Evolutionary conservation across 306 rosid genomes (phyloP).

Genomic region (Spatholobus suberectus): DNA sequence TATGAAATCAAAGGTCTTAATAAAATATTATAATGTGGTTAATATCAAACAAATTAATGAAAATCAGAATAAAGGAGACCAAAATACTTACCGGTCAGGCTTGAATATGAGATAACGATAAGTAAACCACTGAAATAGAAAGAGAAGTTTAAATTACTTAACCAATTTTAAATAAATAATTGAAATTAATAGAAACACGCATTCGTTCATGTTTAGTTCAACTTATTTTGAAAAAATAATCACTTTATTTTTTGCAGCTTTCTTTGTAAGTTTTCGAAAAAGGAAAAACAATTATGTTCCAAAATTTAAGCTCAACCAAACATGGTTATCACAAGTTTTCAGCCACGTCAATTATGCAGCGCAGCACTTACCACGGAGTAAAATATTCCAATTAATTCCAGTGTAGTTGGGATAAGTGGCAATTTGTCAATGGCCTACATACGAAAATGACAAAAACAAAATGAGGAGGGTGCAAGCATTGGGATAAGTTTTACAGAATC

Average conservation of each 20-base stretch:
- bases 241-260: background rate
- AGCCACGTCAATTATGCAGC: constrained; percentile 20
- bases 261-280: background rate
- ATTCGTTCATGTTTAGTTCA: background rate
- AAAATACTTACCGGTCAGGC: constrained; percentile 76
- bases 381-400: constrained; percentile 80
- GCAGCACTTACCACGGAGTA: constrained; percentile 68
- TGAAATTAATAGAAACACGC: background rate
- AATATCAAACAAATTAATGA: background rate
- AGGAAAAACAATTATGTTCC: background rate
- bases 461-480: constrained; percentile 19
- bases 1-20: background rate
- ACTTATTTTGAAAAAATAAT: background rate
- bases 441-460: constrained; percentile 32
- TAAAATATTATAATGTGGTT: background rate
- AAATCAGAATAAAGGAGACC: constrained; percentile 3
- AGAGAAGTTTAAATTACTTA: constrained; percentile 42
- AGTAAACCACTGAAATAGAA: constrained; percentile 83
- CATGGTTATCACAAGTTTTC: background rate
- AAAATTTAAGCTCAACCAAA: background rate
- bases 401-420: constrained; percentile 66
- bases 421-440: constrained; percentile 80
- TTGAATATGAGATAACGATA: constrained; percentile 96
- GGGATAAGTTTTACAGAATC: background rate
- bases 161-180: background rate